Base-by-base conservation (phyloP, 257 asterid genomes). In the Agastache rugosa region DNA sequence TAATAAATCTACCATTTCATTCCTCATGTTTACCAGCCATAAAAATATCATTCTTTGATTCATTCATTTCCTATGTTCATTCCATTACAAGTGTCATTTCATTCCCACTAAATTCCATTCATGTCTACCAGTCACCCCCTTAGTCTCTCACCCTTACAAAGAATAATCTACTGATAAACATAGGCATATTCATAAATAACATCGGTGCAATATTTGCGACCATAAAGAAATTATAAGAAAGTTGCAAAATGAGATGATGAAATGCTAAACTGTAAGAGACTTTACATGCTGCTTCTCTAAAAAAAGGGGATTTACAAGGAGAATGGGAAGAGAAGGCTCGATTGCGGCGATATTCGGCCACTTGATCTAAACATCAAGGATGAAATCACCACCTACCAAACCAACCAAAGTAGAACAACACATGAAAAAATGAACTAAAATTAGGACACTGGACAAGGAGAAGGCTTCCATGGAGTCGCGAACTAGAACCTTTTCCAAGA, bases 241-340 rank as follows among this genome's bases (percentile, higher is more conserved):
- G 16, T 39, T 1, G 0, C 20, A 66, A 65, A 45, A 23, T 23
- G 58, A 66, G 58, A 66, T 10, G n/a, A 45, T 20, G 44, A 47
- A 45, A 67, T 14, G 60, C 23, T 17, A 45, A 29, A 48, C 17
- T 25, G 41, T 22, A 54, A 59, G 59, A 44, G 56, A 54, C 19
- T 55, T 56, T 41, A 54, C 68, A 75, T 42, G 51, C 19, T 34
- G 64, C 56, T 11, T 27, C 12, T 15, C 50, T 41, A 42, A 66
- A 47, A 25, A 44, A 17, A n/a, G 19, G 44, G 69, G 63, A 71
- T 71, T 64, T 77, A 77, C 81, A 77, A 45, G 25, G 69, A 74
- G 72, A 45, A 22, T 1, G 31, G 17, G 16, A 17, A 35, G 31
- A 12, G 16, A 17, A 35, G 27, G 19, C 25, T 37, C 20, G 51